Evolutionary conservation across 116 monocot species (phyloP).

Genomic region (Posidonia oceanica): DNA sequence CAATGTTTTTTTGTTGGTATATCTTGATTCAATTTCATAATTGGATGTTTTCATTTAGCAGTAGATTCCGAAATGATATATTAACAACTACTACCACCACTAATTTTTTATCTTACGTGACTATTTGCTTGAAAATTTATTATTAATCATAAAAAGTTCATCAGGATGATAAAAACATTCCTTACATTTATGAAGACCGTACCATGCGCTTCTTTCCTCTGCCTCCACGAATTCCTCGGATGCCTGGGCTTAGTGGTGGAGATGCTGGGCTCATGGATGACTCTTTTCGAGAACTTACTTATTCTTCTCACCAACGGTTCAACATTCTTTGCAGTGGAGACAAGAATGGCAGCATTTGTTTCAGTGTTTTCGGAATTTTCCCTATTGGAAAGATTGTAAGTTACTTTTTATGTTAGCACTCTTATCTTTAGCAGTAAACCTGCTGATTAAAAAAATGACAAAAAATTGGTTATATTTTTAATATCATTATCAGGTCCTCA

Average conservation of each 20-base stretch:
- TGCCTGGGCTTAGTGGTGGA: conserved; percentile 64
- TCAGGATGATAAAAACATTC: conserved; percentile 20
- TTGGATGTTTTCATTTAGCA: too few relatives aligned
- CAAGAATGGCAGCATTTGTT: conserved; percentile 80
- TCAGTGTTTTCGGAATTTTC: conserved; percentile 96
- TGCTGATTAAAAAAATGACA: too few relatives aligned
- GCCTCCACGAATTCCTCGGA: conserved; percentile 74
- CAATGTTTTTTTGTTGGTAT: too few relatives aligned
- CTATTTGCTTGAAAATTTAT: background rate
- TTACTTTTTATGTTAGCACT: background rate
- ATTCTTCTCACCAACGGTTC: conserved; percentile 50
- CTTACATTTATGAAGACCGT: conserved; percentile 64
- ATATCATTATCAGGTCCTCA: too few relatives aligned
- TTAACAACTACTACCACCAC: background rate
- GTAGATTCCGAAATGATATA: background rate
- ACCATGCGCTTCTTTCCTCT: conserved; percentile 85
- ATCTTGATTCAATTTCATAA: too few relatives aligned
- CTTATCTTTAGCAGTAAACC: too few relatives aligned
- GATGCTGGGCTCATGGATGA: conserved; percentile 58
- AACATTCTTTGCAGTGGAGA: conserved; percentile 91
- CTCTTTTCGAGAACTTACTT: conserved; percentile 44
- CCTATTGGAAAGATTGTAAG: conserved; percentile 90
- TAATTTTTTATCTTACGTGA: background rate
- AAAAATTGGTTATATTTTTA: too few relatives aligned
- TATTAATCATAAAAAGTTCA: conserved; percentile 1